Evolutionary conservation across 2,329 filamentous ascomycete species (phyloP).

Genomic region (Thelonectria olida): DNA sequence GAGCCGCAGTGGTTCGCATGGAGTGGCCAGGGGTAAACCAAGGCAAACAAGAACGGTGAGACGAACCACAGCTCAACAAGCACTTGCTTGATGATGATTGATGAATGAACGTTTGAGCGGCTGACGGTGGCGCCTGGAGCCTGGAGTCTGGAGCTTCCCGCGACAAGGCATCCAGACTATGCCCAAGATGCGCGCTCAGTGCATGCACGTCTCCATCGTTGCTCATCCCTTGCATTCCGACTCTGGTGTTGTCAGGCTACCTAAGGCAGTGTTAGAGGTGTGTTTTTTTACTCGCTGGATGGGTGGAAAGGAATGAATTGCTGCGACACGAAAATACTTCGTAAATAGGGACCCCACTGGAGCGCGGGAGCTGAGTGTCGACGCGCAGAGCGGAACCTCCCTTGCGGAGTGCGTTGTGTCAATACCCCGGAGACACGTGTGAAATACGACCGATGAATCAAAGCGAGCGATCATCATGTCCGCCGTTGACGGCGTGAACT

Average conservation of each 20-base stretch:
- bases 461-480: neutral
- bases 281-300: neutral
- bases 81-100: neutral
- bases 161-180: slow-evolving; percentile 30
- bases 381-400: slow-evolving; percentile 1
- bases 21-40: neutral
- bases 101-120: slow-evolving; percentile 12
- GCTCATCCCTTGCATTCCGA: slow-evolving; percentile 15
- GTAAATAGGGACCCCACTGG: slow-evolving; percentile 13
- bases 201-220: slow-evolving; percentile 16
- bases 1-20: neutral
- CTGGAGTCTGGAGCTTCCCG: no score
- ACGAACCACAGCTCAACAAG: neutral
- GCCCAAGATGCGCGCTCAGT: neutral
- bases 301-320: slow-evolving; percentile 13
- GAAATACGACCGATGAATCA: neutral
- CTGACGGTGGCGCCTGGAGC: slow-evolving; percentile 20
- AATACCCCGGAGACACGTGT: slow-evolving; percentile 3
- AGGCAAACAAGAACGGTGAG: slow-evolving; percentile 20
- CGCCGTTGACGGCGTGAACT: neutral
- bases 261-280: neutral
- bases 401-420: neutral
- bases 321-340: slow-evolving; percentile 19
- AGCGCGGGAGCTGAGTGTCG: slow-evolving; percentile 7
- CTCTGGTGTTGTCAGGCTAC: neutral